Evolutionary conservation across 1,139 yeast species (phyloP), one percentile per base, ranked within the genome.

Genomic region (Blastobotrys elegans): DNA sequence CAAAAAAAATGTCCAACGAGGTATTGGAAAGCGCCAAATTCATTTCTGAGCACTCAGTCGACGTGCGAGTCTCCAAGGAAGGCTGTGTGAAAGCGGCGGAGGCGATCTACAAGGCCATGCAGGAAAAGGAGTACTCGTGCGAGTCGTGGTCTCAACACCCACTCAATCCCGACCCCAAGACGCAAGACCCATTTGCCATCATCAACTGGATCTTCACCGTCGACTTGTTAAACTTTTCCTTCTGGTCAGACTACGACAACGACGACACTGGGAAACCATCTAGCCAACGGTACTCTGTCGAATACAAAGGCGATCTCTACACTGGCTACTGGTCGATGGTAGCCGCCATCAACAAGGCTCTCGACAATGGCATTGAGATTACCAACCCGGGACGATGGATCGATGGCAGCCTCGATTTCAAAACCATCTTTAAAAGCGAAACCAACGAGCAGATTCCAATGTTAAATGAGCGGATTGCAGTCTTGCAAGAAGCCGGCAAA

Each of bases 301-400:
- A 53, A 11, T 71, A 66, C 52, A 53, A 63, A 2, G 70, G 63
- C 8, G 43, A 52, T 24, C 31, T 32, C 18, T 71, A 69, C 54
- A 71, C 75, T 0, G 75, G 75, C 7, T 71, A 71, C 55, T 71
- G 75, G 75, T 68, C 74, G 46, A 55, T 71, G 31, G 67, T 62
- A 10, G 75, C 75, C 0, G 72, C 72, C 6, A 59, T 71, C 24
- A 68, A 71, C 53, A 54, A 69, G 18, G 74, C 75, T 0, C 52
- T 71, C 22, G 69, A 64, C 17, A 60, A 60, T n/a, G 67, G 66
- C 0, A 58, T 70, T 13, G 67, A 70, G 2, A 62, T 71, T 26
- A 70, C 73, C 1, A 52, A 56, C 2, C 72, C 73, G 2, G 26
- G 43, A 10, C 66, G 54, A 41, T 71, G 74, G 74, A 40, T 67